A percentile compares a stretch with the other conserved stretches of the same genome.
Conservation (phyloP, 2,329 filamentous ascomycete genomes). For the Sporothrix curviconia region DNA sequence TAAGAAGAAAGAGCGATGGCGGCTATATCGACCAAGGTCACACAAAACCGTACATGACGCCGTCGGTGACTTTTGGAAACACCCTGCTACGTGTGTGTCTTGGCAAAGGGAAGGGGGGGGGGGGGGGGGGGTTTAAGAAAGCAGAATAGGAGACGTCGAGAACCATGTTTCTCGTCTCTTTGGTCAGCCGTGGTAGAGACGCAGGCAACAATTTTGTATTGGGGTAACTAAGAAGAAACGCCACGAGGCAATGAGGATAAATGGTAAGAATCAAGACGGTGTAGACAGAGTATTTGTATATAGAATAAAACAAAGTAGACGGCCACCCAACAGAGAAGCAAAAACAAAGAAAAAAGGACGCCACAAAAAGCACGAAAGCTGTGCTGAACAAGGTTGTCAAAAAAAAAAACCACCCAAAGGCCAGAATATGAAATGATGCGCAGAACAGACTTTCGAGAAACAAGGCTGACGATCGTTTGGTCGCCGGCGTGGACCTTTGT, state of each 20-base stretch:
- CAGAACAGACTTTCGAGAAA: conserved; percentile 5
- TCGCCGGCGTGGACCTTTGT: too few relatives aligned
- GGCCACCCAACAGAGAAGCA: background rate
- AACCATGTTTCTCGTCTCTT: background rate
- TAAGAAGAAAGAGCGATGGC: background rate
- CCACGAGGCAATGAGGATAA: background rate
- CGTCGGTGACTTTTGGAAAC: background rate
- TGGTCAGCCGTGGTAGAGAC: conserved; percentile 1
- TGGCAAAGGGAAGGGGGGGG: background rate
- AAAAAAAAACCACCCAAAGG: background rate
- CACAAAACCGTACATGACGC: conserved; percentile 1
- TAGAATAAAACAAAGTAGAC: background rate
- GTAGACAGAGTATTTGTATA: background rate
- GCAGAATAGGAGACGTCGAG: background rate
- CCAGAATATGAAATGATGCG: background rate
- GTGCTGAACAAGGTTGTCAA: background rate
- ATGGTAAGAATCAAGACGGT: too few relatives aligned
- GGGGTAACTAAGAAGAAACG: background rate
- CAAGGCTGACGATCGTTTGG: conserved; percentile 8
- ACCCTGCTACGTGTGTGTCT: conserved; percentile 2
- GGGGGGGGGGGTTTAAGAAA: background rate
- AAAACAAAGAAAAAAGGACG: background rate
- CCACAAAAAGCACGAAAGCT: background rate
- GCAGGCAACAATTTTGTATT: background rate
- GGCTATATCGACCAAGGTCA: background rate